These are phyloP conservation scores for Chaetoceros tenuissimus DNA, from an alignment of 108 stramenopile genomes.

Conservation along the genomic window DNA sequence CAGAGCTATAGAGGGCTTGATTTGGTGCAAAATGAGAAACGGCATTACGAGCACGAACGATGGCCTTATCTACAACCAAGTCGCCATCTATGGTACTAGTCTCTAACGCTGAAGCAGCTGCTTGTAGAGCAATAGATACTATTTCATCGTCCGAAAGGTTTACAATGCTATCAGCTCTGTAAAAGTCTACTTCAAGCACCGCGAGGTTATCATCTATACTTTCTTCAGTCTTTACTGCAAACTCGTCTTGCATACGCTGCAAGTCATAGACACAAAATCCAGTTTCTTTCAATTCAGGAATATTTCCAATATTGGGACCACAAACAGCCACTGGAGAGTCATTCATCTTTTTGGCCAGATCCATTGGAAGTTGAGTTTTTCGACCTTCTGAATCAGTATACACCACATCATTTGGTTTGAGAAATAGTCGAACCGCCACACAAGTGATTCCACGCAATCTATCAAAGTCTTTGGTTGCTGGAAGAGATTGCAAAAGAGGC, in stretches of 20 bases:
- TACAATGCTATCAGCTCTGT: slow-evolving; percentile 63
- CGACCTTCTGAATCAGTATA: slow-evolving; percentile 23
- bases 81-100: slow-evolving; percentile 22
- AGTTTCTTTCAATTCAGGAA: slow-evolving; percentile 53
- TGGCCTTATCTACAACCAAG: slow-evolving; percentile 35
- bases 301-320: slow-evolving; percentile 53
- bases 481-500: slow-evolving; percentile 33
- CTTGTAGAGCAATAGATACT: slow-evolving; percentile 35
- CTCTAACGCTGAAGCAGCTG: slow-evolving; percentile 46
- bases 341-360: slow-evolving; percentile 47
- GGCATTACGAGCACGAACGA: slow-evolving; percentile 60
- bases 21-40: slow-evolving; percentile 70
- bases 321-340: slow-evolving; percentile 73
- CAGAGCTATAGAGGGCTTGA: slow-evolving; percentile 48
- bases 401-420: slow-evolving; percentile 23
- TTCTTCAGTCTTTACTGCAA: slow-evolving; percentile 14
- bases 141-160: slow-evolving; percentile 40
- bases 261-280: slow-evolving; percentile 84
- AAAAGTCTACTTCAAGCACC: slow-evolving; percentile 76
- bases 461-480: slow-evolving; percentile 34
- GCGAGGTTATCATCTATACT: slow-evolving; percentile 16
- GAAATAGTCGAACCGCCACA: slow-evolving; percentile 65
- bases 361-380: slow-evolving; percentile 26
- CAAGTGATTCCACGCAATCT: slow-evolving; percentile 74
- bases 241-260: slow-evolving; percentile 64